These are phyloP conservation scores for Lagenaria siceraria DNA, from an alignment of 306 rosid species.

Conservation along the genomic window DNA sequence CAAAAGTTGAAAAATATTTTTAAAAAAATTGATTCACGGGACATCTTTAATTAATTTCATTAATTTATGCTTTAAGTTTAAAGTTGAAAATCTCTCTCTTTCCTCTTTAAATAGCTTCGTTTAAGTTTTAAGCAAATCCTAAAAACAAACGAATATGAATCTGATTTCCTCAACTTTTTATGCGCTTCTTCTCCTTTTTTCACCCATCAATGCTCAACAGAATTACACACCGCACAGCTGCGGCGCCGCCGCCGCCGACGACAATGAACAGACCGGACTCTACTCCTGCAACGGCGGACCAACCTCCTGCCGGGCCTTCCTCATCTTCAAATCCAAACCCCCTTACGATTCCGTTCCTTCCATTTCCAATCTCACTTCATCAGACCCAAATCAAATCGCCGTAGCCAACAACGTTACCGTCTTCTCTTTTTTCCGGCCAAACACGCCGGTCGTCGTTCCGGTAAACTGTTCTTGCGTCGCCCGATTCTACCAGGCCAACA, in stretches of 20 bases:
- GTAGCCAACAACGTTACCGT: constrained; percentile 21
- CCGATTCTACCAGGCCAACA: constrained; percentile 32
- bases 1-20: not conserved
- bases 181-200: not conserved
- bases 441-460: constrained; percentile 51
- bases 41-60: not conserved
- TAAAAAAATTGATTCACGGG: not conserved
- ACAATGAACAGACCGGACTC: constrained; percentile 11
- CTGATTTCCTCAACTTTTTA: not conserved
- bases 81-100: not conserved
- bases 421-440: constrained; percentile 15
- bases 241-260: not conserved
- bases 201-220: not conserved
- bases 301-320: constrained; percentile 34
- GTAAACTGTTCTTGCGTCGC: constrained; percentile 35
- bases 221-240: constrained; percentile 3
- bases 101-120: not conserved
- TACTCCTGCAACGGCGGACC: constrained; percentile 42
- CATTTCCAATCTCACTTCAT: constrained; percentile 45
- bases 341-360: constrained; percentile 25
- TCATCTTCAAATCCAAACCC: constrained; percentile 43
- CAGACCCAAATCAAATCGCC: constrained; percentile 32
- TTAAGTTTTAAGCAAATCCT: not conserved
- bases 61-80: not conserved
- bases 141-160: constrained; percentile 5